These are phyloP conservation scores for Rutstroemia sp. DNA, from an alignment of 2,329 filamentous ascomycete species.

Conservation along the genomic window DNA sequence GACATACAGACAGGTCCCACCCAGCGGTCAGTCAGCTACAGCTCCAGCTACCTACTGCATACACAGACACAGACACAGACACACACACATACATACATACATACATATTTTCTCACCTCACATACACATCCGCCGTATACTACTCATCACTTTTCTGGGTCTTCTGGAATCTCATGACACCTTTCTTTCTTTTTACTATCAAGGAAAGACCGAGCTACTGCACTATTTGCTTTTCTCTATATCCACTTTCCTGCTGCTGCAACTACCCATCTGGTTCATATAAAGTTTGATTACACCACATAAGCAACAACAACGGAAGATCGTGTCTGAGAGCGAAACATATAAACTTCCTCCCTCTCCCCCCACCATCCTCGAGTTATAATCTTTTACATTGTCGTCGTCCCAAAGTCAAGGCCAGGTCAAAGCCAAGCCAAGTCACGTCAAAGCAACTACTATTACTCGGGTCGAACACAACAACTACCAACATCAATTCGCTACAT, in stretches of 20 bases:
- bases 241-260: background rate
- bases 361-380: background rate
- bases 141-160: background rate
- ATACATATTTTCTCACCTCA: too few relatives aligned
- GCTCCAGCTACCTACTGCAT: background rate
- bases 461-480: background rate
- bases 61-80: background rate
- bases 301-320: background rate
- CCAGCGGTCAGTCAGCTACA: conserved; percentile 8
- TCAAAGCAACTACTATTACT: background rate
- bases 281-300: conserved; percentile 10
- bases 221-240: conserved; percentile 1
- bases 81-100: background rate
- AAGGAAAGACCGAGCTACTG: conserved; percentile 1
- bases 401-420: background rate
- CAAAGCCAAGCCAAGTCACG: background rate
- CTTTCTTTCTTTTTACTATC: conserved; percentile 2
- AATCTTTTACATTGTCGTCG: background rate
- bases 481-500: conserved; percentile 1
- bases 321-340: conserved; percentile 1
- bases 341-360: background rate
- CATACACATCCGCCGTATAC: background rate
- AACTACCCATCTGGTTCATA: conserved; percentile 4
- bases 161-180: background rate
- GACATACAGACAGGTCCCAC: background rate